Evolutionary conservation across 768 basidiomycete species (phyloP), one percentile per base, ranked within the genome.

Genomic region (Rhizopogon vulgaris): DNA sequence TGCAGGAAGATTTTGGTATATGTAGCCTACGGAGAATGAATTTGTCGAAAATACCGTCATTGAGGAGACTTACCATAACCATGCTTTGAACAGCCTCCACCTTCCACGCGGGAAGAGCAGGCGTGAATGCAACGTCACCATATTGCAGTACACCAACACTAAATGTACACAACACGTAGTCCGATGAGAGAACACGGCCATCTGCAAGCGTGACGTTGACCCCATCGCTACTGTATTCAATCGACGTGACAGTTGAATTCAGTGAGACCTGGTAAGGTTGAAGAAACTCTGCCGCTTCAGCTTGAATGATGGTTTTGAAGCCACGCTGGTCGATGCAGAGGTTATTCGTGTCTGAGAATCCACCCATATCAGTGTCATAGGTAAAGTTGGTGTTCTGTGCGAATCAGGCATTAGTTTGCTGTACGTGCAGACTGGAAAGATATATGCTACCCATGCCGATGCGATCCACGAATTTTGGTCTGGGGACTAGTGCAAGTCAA

Each of bases 1-100:
- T 82, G 75, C 43, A 85, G 59, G 64, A 84, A 85, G 24, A 86
- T 83, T 63, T 85, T 85, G 3, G 84, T 83, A 55, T 83, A 86
- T 1, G 76, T 82, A 6, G 71, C 73, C 75, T 76, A 43, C 17
- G 15, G 4, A n/a, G 15, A 36, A 6, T 46, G 17, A 40, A 50
- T 55, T 54, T 1, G 27, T 12, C 15, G 9, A 3, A n/a, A 15
- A 48, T 2, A n/a, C 6, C 34, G 38, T n/a, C 3, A 9, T 28
- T 38, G 48, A 14, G 6, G 11, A 22, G 4, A 41, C 66, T 41
- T 27, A 76, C 82, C 84, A 86, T 85, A 11, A 71, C 71, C 65
- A 84, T 78, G 52, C 75, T 77, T 30, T 79, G 75, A 36, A 85
- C 78, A 4, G 83, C 84, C 52, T 85, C 84, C n/a, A 70, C 52